Conservation (phyloP, 257 asterid genomes). For the Orobanche coerulescens region DNA sequence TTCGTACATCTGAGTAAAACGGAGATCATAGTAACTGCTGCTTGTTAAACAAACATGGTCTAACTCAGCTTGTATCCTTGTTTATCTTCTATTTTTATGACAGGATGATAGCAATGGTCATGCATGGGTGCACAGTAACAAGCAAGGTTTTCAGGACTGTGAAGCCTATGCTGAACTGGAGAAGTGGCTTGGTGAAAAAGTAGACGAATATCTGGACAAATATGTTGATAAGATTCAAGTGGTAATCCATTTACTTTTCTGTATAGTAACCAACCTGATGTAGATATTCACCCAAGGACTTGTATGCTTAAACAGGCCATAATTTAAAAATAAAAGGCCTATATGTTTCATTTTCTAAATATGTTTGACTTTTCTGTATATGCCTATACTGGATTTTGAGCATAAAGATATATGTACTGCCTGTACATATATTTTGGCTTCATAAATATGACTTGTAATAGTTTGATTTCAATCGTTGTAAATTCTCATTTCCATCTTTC, state of each 20-base stretch:
- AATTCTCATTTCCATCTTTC: neutral
- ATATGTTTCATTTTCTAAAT: neutral
- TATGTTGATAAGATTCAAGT: constrained; percentile 50
- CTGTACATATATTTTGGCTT: neutral
- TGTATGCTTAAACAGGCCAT: too few species aligned
- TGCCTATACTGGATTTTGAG: neutral
- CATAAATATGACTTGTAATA: neutral
- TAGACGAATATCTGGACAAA: constrained; percentile 54
- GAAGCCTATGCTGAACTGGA: constrained; percentile 74
- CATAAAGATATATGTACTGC: neutral
- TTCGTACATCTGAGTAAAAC: neutral
- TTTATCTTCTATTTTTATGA: constrained; percentile 20
- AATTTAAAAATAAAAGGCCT: too few species aligned
- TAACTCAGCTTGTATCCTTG: constrained; percentile 8
- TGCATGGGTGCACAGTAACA: constrained; percentile 78
- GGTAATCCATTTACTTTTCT: constrained; percentile 37
- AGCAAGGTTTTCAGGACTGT: constrained; percentile 84
- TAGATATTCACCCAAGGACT: neutral
- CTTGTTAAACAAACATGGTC: neutral
- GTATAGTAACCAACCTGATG: neutral
- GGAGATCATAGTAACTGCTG: neutral
- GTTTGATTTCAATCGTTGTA: neutral
- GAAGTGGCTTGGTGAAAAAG: constrained; percentile 59
- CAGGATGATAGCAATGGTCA: constrained; percentile 53
- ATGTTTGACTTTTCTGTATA: neutral